These are phyloP conservation scores for Coemansia asiatica DNA, from an alignment of 192 early-diverging fungal species.

Conservation along the genomic window DNA sequence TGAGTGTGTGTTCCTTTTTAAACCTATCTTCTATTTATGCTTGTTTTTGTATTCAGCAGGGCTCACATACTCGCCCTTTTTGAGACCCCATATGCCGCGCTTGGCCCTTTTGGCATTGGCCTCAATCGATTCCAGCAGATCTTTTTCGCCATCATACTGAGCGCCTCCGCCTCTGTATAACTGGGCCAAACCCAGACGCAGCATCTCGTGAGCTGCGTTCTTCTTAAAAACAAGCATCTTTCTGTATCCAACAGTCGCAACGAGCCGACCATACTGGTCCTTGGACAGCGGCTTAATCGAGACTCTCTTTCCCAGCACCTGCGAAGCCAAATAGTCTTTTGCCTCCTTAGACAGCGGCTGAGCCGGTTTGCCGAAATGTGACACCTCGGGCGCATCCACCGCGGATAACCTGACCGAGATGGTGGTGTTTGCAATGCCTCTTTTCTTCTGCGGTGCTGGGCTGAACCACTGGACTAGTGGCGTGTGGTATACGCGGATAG, in stretches of 20 bases:
- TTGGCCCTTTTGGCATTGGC: slow-evolving; percentile 32
- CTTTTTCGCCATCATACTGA: slow-evolving; percentile 46
- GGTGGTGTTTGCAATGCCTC: slow-evolving; percentile 34
- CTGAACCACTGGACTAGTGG: slow-evolving; percentile 36
- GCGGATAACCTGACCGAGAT: slow-evolving; percentile 43
- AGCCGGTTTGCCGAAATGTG: slow-evolving; percentile 54
- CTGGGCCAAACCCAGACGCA: slow-evolving; percentile 24
- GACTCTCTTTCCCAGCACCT: slow-evolving; percentile 32
- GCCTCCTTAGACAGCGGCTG: slow-evolving; percentile 50
- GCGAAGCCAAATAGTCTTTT: slow-evolving; percentile 30
- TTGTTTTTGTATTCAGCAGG: slow-evolving; percentile 48
- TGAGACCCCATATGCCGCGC: slow-evolving; percentile 44
- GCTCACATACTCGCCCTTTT: slow-evolving; percentile 27
- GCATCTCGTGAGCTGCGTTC: slow-evolving; percentile 47
- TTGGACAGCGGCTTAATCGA: slow-evolving; percentile 37
- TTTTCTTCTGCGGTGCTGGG: slow-evolving; percentile 22
- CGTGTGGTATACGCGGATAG: slow-evolving; percentile 43
- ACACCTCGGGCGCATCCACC: slow-evolving; percentile 51
- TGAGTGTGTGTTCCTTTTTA: too few species aligned
- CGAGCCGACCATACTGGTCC: slow-evolving; percentile 53
- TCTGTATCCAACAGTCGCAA: slow-evolving; percentile 35
- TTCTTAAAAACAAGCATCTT: slow-evolving; percentile 18
- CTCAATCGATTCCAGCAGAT: slow-evolving; percentile 29
- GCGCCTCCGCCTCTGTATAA: slow-evolving; percentile 48
- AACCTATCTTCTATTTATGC: too few species aligned